Conservation (phyloP, 2,329 filamentous ascomycete genomes). For the Hypoxylon sp. region DNA sequence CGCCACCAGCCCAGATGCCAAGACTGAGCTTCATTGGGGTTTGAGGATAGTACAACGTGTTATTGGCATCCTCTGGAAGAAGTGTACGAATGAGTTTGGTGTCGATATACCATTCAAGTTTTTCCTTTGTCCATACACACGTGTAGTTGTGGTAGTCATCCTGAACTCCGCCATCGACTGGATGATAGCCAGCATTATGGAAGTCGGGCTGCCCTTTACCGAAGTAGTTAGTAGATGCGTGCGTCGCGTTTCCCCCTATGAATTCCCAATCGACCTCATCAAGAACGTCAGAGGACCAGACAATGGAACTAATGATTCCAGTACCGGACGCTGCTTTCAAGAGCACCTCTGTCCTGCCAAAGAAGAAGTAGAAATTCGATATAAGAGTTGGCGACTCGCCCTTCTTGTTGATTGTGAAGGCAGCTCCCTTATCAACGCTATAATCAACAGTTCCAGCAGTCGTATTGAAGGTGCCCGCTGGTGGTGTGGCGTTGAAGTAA, state of each 20-base stretch:
- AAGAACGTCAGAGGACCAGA: conserved; percentile 85
- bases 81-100: conserved; percentile 75
- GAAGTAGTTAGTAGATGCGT: conserved; percentile 82
- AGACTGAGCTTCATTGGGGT: conserved; percentile 80
- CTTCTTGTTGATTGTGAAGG: conserved; percentile 78
- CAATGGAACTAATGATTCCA: conserved; percentile 86
- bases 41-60: conserved; percentile 78
- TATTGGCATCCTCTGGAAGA: conserved; percentile 72
- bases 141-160: conserved; percentile 82
- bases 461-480: conserved; percentile 75
- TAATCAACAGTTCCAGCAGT: conserved; percentile 77
- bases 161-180: conserved; percentile 68
- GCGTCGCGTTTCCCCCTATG: conserved; percentile 75
- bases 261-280: conserved; percentile 94
- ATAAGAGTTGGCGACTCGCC: conserved; percentile 85
- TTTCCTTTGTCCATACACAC: conserved; percentile 78
- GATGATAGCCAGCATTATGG: conserved; percentile 74
- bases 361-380: conserved; percentile 88
- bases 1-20: conserved; percentile 76
- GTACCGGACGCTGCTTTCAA: conserved; percentile 82
- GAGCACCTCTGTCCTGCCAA: conserved; percentile 82
- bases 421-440: conserved; percentile 72
- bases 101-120: conserved; percentile 79
- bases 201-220: conserved; percentile 78
- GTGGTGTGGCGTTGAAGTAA: conserved; percentile 75